A percentile compares a stretch with the other conserved stretches of the same genome.
phyloP scores from a whole-genome alignment of 495 filamentous ascomycete genomes.

The Penicillium psychrofluorescens region DNA sequence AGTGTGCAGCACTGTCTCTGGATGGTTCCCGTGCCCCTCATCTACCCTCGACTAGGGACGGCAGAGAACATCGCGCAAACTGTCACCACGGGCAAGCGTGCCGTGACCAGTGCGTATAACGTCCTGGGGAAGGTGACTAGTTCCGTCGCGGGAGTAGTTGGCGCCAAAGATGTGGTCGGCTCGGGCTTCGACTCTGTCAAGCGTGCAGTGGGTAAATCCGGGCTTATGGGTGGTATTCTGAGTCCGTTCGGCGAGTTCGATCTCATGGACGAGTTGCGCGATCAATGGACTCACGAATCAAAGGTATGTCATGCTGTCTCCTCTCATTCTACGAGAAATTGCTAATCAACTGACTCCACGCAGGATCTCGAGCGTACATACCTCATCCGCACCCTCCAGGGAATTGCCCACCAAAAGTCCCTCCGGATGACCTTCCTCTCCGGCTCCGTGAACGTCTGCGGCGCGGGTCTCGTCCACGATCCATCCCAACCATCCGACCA shows the following conservation, averaged over 20 bases:
- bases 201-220: constrained; percentile 88
- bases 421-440: constrained; percentile 94
- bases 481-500: constrained; percentile 83
- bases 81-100: constrained; percentile 91
- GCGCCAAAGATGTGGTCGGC: constrained; percentile 83
- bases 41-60: constrained; percentile 87
- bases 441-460: constrained; percentile 85
- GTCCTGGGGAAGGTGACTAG: constrained; percentile 88
- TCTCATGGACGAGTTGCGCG: constrained; percentile 84
- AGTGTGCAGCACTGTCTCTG: constrained; percentile 93
- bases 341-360: not conserved
- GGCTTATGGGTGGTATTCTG: constrained; percentile 87
- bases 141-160: constrained; percentile 88
- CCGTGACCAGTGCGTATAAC: constrained; percentile 91
- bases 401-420: constrained; percentile 86
- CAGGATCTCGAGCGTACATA: constrained; percentile 93
- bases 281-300: constrained; percentile 96
- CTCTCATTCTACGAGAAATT: not conserved
- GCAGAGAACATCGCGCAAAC: constrained; percentile 85
- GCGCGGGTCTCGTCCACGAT: constrained; percentile 92
- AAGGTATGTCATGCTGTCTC: constrained; percentile 46
- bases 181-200: constrained; percentile 92
- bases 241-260: constrained; percentile 98
- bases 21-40: constrained; percentile 84
- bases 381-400: constrained; percentile 88